Percentiles rank a stretch among this genome's conserved stretches.
phyloP scores from a whole-genome alignment of 805 yeast genomes.

The Wickerhamomyces chaumierensis region DNA sequence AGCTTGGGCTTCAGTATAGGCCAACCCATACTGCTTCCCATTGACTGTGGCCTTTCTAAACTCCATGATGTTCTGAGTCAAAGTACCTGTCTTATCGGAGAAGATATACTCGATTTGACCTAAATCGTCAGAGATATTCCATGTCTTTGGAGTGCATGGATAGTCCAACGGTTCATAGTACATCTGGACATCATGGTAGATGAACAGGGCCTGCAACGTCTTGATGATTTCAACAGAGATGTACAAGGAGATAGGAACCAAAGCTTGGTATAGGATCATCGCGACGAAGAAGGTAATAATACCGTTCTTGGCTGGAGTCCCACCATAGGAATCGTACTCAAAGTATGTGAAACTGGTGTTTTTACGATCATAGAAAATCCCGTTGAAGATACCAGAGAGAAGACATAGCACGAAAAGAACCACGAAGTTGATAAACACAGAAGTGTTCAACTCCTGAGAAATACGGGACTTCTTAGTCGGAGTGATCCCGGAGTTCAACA shows the following conservation, averaged over 20 bases:
- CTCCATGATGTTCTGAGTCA: slow-evolving; percentile 80
- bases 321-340: slow-evolving; percentile 63
- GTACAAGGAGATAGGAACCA: slow-evolving; percentile 76
- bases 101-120: slow-evolving; percentile 81
- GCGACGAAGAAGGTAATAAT: slow-evolving; percentile 66
- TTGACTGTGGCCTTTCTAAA: slow-evolving; percentile 70
- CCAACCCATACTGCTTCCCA: slow-evolving; percentile 64
- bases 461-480: slow-evolving; percentile 71
- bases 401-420: slow-evolving; percentile 58
- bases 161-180: slow-evolving; percentile 60
- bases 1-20: slow-evolving; percentile 75
- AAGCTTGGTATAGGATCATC: slow-evolving; percentile 61
- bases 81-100: slow-evolving; percentile 77
- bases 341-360: slow-evolving; percentile 35
- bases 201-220: slow-evolving; percentile 73
- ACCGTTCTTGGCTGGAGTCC: slow-evolving; percentile 57
- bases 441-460: slow-evolving; percentile 58
- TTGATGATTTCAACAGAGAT: slow-evolving; percentile 76
- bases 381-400: slow-evolving; percentile 60
- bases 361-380: slow-evolving; percentile 55
- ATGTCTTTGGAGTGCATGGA: slow-evolving; percentile 76
- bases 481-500: slow-evolving; percentile 71
- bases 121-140: slow-evolving; percentile 79
- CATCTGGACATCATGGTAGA: slow-evolving; percentile 63
- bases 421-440: slow-evolving; percentile 56